phyloP scores from a whole-genome alignment of 2,329 filamentous ascomycete genomes.

The Phaeosphaeriaceae sp. region DNA sequence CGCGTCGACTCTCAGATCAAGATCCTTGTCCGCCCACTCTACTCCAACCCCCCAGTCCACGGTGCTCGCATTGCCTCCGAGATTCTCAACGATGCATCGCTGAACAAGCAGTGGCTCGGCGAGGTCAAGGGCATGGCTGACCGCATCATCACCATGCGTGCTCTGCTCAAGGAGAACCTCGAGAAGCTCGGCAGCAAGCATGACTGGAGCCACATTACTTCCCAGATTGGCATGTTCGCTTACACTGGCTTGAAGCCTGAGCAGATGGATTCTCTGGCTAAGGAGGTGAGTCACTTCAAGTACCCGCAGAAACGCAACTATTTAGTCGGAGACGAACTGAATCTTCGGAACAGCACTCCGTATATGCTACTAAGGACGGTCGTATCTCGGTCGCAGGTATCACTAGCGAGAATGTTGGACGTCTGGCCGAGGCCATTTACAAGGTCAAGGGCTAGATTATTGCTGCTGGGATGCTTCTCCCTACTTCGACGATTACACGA shows the following conservation, averaged over 20 bases:
- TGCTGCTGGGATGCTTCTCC: constrained; percentile 7
- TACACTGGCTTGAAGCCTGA: constrained; percentile 92
- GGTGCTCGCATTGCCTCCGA: constrained; percentile 91
- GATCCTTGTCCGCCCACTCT: constrained; percentile 94
- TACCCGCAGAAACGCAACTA: neutral
- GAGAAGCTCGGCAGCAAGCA: constrained; percentile 94
- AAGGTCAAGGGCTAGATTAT: constrained; percentile 71
- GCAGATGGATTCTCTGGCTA: constrained; percentile 89
- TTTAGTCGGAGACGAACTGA: neutral
- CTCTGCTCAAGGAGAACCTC: constrained; percentile 91
- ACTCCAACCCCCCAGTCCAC: constrained; percentile 98
- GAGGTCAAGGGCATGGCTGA: constrained; percentile 99
- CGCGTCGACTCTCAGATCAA: constrained; percentile 97
- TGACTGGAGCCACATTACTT: constrained; percentile 99
- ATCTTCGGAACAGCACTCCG: constrained; percentile 69
- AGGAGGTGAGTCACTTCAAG: constrained; percentile 66
- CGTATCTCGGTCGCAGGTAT: constrained; percentile 87
- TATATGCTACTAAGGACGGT: constrained; percentile 95
- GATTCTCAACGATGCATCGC: constrained; percentile 83
- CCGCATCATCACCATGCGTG: constrained; percentile 98
- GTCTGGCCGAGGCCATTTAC: constrained; percentile 83
- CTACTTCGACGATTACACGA: constrained; percentile 13
- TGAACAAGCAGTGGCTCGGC: constrained; percentile 92
- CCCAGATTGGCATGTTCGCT: constrained; percentile 97
- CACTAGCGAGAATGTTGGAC: constrained; percentile 78